These are phyloP conservation scores for Baorangia bicolor DNA, from an alignment of 768 basidiomycete genomes.

Conservation along the genomic window DNA sequence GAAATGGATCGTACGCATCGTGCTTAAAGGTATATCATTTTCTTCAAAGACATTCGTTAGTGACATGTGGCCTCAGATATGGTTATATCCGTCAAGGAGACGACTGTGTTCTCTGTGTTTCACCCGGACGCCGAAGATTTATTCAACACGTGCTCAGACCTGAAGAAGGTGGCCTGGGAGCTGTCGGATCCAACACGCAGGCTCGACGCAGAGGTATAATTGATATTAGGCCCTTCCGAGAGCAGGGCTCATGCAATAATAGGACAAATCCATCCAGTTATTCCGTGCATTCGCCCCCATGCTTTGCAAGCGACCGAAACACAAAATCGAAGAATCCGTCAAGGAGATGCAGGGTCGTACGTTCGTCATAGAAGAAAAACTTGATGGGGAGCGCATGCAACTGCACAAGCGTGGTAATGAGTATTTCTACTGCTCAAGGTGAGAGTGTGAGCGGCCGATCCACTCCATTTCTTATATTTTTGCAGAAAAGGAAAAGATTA, in stretches of 20 bases:
- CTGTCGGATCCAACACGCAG: conserved; percentile 74
- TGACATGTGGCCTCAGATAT: conserved; percentile 56
- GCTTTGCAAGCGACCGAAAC: conserved; percentile 87
- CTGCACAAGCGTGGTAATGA: conserved; percentile 89
- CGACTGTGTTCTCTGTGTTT: conserved; percentile 85
- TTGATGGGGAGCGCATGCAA: conserved; percentile 97
- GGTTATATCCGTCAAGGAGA: conserved; percentile 91
- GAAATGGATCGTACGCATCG: conserved; percentile 93
- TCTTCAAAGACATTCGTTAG: not conserved
- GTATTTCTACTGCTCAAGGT: conserved; percentile 93
- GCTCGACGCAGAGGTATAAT: conserved; percentile 54
- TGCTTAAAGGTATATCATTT: conserved; percentile 73
- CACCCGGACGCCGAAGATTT: conserved; percentile 93
- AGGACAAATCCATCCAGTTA: conserved; percentile 84
- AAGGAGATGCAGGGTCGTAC: conserved; percentile 75
- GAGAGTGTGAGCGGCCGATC: conserved; percentile 1
- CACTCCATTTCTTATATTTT: not conserved
- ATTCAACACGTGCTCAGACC: conserved; percentile 95
- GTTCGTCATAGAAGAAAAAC: conserved; percentile 95
- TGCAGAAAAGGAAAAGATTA: conserved; percentile 87
- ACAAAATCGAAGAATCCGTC: conserved; percentile 78
- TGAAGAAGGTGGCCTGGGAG: conserved; percentile 91
- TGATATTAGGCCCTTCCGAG: too few relatives aligned
- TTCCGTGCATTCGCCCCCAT: conserved; percentile 92
- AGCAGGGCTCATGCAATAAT: conserved; percentile 5